Conservation (phyloP, 805 yeast genomes). For the Candida manassasensis region DNA sequence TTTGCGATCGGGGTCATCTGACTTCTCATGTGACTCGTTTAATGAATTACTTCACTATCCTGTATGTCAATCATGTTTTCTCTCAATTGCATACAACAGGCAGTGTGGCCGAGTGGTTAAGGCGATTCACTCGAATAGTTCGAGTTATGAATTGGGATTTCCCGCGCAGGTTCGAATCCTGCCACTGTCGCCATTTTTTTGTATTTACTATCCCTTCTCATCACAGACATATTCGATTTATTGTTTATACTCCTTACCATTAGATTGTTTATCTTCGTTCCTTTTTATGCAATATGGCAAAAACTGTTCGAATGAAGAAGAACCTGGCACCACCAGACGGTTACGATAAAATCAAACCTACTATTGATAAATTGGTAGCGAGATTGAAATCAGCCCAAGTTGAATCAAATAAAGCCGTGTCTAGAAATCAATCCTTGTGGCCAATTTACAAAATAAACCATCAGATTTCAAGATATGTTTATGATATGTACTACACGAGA, state of each 20-base stretch:
- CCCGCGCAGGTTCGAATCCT: conserved; percentile 47
- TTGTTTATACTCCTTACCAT: no score
- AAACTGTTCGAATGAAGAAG: conserved; percentile 34
- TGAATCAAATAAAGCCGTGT: conserved; percentile 31
- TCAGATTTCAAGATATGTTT: conserved; percentile 71
- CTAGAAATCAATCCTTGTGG: conserved; percentile 62
- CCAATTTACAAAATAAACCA: conserved; percentile 66
- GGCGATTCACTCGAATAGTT: conserved; percentile 37
- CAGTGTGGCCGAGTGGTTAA: conserved; percentile 42
- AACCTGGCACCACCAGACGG: conserved; percentile 68
- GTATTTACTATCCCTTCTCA: conserved; percentile 3
- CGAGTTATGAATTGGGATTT: conserved; percentile 33
- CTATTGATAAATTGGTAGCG: conserved; percentile 53
- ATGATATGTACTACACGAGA: conserved; percentile 66
- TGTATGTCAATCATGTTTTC: no score
- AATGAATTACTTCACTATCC: no score
- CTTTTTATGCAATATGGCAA: conserved; percentile 39
- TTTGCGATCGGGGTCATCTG: background rate
- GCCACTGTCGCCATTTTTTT: conserved; percentile 37
- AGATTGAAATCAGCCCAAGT: conserved; percentile 50
- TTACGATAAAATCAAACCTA: conserved; percentile 61
- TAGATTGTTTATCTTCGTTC: no score
- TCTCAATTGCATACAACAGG: conserved; percentile 11
- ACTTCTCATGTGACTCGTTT: no score
- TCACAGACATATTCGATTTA: no score